Evolutionary conservation across 768 basidiomycete genomes (phyloP).

Genomic region (Phanerodontia chrysosporium): DNA sequence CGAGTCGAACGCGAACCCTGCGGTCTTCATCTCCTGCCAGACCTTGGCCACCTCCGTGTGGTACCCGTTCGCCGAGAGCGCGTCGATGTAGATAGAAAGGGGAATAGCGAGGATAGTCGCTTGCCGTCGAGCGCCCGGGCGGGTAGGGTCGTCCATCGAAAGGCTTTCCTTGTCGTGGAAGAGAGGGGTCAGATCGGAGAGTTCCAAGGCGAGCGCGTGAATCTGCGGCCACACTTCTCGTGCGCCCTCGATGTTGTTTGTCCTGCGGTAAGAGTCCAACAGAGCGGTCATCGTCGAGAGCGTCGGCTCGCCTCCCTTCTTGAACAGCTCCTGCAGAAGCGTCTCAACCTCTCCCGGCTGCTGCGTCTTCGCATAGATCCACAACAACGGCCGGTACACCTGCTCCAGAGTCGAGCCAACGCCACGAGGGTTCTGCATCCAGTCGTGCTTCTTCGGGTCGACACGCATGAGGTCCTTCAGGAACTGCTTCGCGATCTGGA

Average conservation of each 20-base stretch:
- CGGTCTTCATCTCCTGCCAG: conserved; percentile 61
- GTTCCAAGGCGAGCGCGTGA: conserved; percentile 49
- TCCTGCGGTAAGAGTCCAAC: conserved; percentile 68
- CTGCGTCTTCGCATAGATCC: conserved; percentile 40
- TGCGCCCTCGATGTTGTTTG: conserved; percentile 50
- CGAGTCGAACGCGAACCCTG: conserved; percentile 76
- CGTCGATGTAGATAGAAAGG: conserved; percentile 78
- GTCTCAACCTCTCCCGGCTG: conserved; percentile 52
- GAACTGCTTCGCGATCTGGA: conserved; percentile 64
- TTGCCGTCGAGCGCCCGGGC: conserved; percentile 25
- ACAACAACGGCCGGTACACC: conserved; percentile 60
- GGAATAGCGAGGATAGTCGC: conserved; percentile 69
- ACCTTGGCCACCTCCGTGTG: conserved; percentile 57
- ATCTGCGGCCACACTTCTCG: conserved; percentile 67
- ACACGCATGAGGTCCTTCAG: conserved; percentile 44
- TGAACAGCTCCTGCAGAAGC: conserved; percentile 48
- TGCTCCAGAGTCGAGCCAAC: conserved; percentile 44
- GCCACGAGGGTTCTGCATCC: conserved; percentile 37
- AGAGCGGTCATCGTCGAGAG: conserved; percentile 59
- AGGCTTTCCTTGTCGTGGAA: background rate
- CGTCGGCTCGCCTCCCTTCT: conserved; percentile 52
- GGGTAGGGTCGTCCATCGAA: background rate
- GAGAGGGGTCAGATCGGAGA: conserved; percentile 6
- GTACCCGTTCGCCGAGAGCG: conserved; percentile 57
- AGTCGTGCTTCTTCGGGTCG: conserved; percentile 31